These are phyloP conservation scores for Emericellopsis cladophorae DNA, from an alignment of 2,329 filamentous ascomycete species.

Conservation along the genomic window DNA sequence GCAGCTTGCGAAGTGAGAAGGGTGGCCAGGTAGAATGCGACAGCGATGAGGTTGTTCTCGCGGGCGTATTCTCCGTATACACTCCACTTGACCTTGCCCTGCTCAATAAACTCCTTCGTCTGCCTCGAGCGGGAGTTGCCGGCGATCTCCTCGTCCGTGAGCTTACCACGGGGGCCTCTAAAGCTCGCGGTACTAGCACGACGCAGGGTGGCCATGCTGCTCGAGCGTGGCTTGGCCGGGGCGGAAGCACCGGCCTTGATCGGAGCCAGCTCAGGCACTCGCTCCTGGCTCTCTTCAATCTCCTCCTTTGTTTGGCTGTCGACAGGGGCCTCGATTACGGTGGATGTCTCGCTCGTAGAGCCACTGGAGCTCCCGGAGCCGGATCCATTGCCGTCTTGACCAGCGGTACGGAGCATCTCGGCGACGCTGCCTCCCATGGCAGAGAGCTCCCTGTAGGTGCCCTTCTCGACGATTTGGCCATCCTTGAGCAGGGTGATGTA, in stretches of 20 bases:
- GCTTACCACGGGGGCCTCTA: constrained; percentile 70
- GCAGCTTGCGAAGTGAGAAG: constrained; percentile 71
- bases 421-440: constrained; percentile 88
- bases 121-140: constrained; percentile 66
- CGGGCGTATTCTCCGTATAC: constrained; percentile 93
- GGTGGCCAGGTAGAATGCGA: constrained; percentile 64
- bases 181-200: constrained; percentile 89
- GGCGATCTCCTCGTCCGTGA: constrained; percentile 71
- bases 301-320: constrained; percentile 46
- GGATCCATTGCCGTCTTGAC: constrained; percentile 35
- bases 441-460: constrained; percentile 81
- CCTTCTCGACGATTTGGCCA: constrained; percentile 71
- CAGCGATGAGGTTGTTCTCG: constrained; percentile 79
- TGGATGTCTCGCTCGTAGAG: constrained; percentile 40
- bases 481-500: constrained; percentile 78
- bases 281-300: constrained; percentile 68
- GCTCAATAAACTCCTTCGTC: constrained; percentile 75
- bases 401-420: constrained; percentile 68
- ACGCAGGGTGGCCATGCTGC: constrained; percentile 70
- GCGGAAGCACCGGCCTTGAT: constrained; percentile 45
- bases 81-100: constrained; percentile 93
- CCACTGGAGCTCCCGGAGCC: constrained; percentile 30
- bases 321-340: constrained; percentile 36
- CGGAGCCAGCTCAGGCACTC: constrained; percentile 60
- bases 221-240: constrained; percentile 42